Conservation (phyloP, 228 moss, liverwort and hornwort species). For the Sphagnum magellanicum region DNA sequence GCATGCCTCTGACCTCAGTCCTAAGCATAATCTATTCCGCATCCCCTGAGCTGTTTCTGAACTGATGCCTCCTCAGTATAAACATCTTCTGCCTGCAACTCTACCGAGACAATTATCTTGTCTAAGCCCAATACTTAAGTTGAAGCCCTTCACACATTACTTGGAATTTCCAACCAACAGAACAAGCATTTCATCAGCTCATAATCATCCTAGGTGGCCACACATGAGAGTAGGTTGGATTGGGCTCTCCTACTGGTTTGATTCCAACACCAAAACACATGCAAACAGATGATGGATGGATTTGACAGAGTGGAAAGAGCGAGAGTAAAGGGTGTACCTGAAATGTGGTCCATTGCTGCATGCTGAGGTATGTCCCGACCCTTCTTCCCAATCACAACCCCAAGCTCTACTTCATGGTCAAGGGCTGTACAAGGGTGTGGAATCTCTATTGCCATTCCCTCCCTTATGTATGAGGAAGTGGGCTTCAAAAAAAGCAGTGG, state of each 20-base stretch:
- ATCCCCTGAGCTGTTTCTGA: neutral
- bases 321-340: constrained; percentile 31
- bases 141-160: no score
- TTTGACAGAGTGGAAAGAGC: no score
- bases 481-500: constrained; percentile 86
- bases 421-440: constrained; percentile 57
- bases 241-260: neutral
- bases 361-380: constrained; percentile 68
- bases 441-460: constrained; percentile 71
- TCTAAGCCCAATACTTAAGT: no score
- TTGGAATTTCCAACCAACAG: no score
- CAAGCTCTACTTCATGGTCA: constrained; percentile 89
- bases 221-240: no score
- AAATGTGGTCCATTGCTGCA: constrained; percentile 72
- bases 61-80: neutral
- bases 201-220: no score
- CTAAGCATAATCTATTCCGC: no score
- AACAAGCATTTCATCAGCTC: no score
- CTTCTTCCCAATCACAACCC: constrained; percentile 73
- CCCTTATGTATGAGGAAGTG: constrained; percentile 72
- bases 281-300: no score
- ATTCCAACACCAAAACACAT: neutral
- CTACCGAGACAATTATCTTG: no score
- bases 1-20: no score
- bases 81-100: no score